Conservation (phyloP, 2,329 filamentous ascomycete species). For the Nothophaeocryptopus gaeumannii region DNA sequence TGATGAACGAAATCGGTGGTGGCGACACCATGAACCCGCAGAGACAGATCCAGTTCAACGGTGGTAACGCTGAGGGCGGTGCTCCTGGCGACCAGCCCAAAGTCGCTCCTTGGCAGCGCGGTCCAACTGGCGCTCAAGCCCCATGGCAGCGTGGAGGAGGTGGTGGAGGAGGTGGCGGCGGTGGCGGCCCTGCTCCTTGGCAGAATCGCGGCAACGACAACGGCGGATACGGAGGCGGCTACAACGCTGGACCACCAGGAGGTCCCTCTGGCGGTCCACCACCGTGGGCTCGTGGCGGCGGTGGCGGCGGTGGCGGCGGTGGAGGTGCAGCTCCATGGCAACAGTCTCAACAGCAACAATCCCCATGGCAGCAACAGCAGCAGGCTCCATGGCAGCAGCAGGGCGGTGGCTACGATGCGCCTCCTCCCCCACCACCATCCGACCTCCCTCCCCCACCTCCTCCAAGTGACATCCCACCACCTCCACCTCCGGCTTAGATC, state of each 20-base stretch:
- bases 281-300: slow-evolving; percentile 20
- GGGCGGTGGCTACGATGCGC: slow-evolving; percentile 23
- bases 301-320: slow-evolving; percentile 19
- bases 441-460: slow-evolving; percentile 62
- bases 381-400: slow-evolving; percentile 16
- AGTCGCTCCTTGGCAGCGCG: slow-evolving; percentile 29
- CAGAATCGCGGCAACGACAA: slow-evolving; percentile 24
- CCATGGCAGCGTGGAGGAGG: slow-evolving; percentile 36
- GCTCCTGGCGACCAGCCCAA: slow-evolving; percentile 35
- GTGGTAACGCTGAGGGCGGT: slow-evolving; percentile 65
- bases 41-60: slow-evolving; percentile 82
- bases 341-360: slow-evolving; percentile 25
- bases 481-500: slow-evolving; percentile 53
- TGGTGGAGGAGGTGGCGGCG: slow-evolving; percentile 22
- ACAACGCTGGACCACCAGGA: slow-evolving; percentile 25
- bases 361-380: slow-evolving; percentile 15
- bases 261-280: slow-evolving; percentile 22
- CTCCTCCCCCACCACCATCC: slow-evolving; percentile 53
- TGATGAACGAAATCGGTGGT: slow-evolving; percentile 94
- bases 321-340: slow-evolving; percentile 32
- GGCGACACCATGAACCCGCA: slow-evolving; percentile 59
- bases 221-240: slow-evolving; percentile 24
- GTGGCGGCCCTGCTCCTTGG: slow-evolving; percentile 39
- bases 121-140: slow-evolving; percentile 32
- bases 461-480: slow-evolving; percentile 60